Evolutionary conservation across 768 basidiomycete species (phyloP).

Genomic region (Leucocoprinus leucothites): DNA sequence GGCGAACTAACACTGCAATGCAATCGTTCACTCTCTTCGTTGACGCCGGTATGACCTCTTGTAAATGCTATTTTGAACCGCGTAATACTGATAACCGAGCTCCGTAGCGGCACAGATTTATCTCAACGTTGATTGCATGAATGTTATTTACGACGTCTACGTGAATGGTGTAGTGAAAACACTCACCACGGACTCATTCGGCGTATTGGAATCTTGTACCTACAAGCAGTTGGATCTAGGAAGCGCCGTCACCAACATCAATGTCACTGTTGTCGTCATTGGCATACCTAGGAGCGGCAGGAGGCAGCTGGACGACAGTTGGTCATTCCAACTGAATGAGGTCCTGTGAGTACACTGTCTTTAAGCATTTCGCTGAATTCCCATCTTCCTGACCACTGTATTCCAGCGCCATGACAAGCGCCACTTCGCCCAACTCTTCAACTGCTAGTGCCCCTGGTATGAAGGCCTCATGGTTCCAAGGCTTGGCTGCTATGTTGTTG

Average conservation of each 20-base stretch:
- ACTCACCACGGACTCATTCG: background rate
- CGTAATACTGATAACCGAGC: background rate
- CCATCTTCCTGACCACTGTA: background rate
- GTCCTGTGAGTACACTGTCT: background rate
- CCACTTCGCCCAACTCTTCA: background rate
- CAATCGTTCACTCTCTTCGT: conserved; percentile 10
- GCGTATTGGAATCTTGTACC: background rate
- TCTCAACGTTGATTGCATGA: conserved; percentile 4
- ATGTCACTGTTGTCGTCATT: conserved; percentile 10
- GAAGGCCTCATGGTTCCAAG: no score
- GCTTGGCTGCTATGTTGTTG: no score
- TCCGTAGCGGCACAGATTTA: background rate
- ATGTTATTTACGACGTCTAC: conserved; percentile 4
- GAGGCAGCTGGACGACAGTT: background rate
- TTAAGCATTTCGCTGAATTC: no score
- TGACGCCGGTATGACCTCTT: background rate
- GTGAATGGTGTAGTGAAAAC: background rate
- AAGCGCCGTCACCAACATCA: background rate
- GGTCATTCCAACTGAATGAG: conserved; percentile 9
- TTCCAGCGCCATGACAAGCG: background rate
- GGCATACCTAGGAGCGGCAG: background rate
- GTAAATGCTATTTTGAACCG: background rate
- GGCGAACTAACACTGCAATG: background rate
- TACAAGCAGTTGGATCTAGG: background rate
- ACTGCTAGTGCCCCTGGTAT: no score